Percentiles rank a stretch among this genome's conserved stretches.
Evolutionary conservation across 306 rosid species (phyloP).

Genomic region (Vicia faba): DNA sequence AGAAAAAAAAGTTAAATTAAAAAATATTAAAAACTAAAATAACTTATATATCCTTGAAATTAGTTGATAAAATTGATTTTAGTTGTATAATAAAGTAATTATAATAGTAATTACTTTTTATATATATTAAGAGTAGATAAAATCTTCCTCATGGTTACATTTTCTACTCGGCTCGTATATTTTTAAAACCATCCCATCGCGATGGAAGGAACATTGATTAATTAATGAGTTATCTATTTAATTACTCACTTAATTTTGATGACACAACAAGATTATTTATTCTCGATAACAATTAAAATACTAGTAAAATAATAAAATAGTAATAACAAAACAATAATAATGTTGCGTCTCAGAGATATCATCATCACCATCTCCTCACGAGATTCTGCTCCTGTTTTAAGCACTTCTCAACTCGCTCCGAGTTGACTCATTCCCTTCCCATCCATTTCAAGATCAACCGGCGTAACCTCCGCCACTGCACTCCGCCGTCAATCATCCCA

Average conservation of each 20-base stretch:
- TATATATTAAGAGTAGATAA: too few relatives aligned
- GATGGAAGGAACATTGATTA: too few relatives aligned
- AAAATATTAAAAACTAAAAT: too few relatives aligned
- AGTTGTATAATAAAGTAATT: too few relatives aligned
- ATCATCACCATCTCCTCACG: slow-evolving; percentile 21
- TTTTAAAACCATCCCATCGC: too few relatives aligned
- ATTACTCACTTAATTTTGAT: not conserved
- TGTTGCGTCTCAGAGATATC: not conserved
- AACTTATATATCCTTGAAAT: too few relatives aligned
- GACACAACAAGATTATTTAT: not conserved
- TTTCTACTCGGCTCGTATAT: too few relatives aligned
- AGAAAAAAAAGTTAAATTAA: too few relatives aligned
- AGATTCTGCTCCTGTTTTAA: slow-evolving; percentile 39
- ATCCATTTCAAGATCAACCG: slow-evolving; percentile 36
- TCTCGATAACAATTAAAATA: not conserved
- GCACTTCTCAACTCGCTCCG: slow-evolving; percentile 39
- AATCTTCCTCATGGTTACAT: too few relatives aligned
- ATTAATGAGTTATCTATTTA: too few relatives aligned
- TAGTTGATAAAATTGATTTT: too few relatives aligned
- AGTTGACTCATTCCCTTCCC: slow-evolving; percentile 38
- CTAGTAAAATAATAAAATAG: not conserved
- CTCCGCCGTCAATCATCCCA: slow-evolving; percentile 26
- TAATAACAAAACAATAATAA: not conserved
- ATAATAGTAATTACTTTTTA: too few relatives aligned
- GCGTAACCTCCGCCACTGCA: not conserved